Evolutionary conservation across 2,329 filamentous ascomycete species (phyloP), one percentile per base, ranked within the genome.

Genomic region (Penicillium digitatum): DNA sequence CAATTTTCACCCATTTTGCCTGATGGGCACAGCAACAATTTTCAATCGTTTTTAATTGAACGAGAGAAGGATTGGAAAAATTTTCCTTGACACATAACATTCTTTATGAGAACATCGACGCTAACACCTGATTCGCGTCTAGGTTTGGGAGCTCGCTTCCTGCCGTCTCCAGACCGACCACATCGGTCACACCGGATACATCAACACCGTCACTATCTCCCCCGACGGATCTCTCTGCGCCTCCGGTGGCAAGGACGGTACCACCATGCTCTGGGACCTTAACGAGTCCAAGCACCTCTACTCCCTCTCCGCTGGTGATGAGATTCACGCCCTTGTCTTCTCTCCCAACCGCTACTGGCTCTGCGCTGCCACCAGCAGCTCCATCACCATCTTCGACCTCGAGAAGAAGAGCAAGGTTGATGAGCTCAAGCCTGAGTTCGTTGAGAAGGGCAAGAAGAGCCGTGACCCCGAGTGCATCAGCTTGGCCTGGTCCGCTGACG

Each of bases 371-470:
- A 99, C 94, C 64, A 85, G 90, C 76, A 90, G 86, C 82, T 91
- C 87, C 86, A 97, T 99, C 86, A 96, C 96, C 86, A 97, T 99
- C 86, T 99, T 99, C 83, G 94, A 99, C 76, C 87, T 99, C 70
- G 94, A 99, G 90, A 99, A 99, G 92, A 99, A 99, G 92, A 95
- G 88, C 88, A 97, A 96, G 89, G 93, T 97, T 76, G 93, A 97
- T 74, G 94, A 97, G 87, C 87, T 99, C 79, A 96, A 95, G 88
- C 93, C 93, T 69, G 94, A 99, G 79, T 95, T 94, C 84, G 84
- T 91, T 75, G 85, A 91, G 77, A 88, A 91, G 77, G 90, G 92
- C 83, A 96, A 96, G 90, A 97, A 97, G 90, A 91, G 88, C 87
- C 87, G 92, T 77, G 93, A 96, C 81, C 94, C 94, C 72, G 93